These are phyloP conservation scores for Trichoderma afroharzianum DNA, from an alignment of 2,329 filamentous ascomycete genomes.

Conservation along the genomic window DNA sequence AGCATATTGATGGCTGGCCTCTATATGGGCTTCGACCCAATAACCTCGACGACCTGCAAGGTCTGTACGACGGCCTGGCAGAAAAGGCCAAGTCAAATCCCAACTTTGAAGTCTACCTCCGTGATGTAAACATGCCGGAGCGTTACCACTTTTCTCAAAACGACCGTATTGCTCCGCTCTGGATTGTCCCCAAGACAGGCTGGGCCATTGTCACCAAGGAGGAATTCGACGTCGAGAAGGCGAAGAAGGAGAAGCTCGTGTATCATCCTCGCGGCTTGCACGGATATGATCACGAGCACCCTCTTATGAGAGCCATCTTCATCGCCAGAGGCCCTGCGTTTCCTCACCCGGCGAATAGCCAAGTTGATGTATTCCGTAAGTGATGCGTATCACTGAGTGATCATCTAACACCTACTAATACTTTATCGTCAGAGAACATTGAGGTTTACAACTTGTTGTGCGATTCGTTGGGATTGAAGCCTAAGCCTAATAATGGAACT, in stretches of 20 bases:
- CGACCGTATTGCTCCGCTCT: conserved; percentile 85
- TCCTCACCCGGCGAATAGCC: conserved; percentile 76
- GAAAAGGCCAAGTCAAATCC: conserved; percentile 58
- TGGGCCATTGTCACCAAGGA: conserved; percentile 84
- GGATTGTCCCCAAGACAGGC: conserved; percentile 88
- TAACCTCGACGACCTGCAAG: conserved; percentile 59
- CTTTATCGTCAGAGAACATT: conserved; percentile 66
- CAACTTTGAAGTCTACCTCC: conserved; percentile 82
- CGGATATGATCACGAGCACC: conserved; percentile 92
- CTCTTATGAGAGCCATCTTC: conserved; percentile 94
- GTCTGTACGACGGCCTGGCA: conserved; percentile 60
- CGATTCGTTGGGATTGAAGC: conserved; percentile 72
- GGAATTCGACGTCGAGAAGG: conserved; percentile 71
- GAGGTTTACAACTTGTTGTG: conserved; percentile 95
- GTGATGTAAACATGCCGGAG: conserved; percentile 82
- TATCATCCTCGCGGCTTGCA: conserved; percentile 86
- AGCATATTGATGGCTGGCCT: conserved; percentile 91
- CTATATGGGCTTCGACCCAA: conserved; percentile 84
- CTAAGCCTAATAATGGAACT: conserved; percentile 83
- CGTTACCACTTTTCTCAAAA: conserved; percentile 90
- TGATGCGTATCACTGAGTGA: conserved; percentile 22
- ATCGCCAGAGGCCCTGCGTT: conserved; percentile 90
- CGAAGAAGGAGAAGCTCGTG: conserved; percentile 56
- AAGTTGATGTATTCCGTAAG: conserved; percentile 78
- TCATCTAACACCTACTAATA: conserved; percentile 26